Evolutionary conservation across 2,329 filamentous ascomycete species (phyloP), one percentile per base, ranked within the genome.

Genomic region (Epichloe gansuensis): DNA sequence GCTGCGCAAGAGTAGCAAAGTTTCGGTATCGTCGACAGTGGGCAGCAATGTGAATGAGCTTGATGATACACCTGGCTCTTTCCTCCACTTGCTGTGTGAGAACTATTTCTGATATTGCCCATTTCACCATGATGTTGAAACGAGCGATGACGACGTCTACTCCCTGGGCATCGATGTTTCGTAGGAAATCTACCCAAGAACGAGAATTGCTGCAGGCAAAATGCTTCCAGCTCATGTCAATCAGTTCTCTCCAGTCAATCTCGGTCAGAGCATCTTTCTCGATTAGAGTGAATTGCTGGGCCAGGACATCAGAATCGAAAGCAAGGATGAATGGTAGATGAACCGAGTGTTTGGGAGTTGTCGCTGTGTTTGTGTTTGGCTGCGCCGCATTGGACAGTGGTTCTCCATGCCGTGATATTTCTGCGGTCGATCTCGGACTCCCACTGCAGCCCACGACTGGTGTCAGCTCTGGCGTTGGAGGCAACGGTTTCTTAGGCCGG

Each of bases 91-190:
- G 72, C 57, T 84, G 78, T 0, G 86, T 93, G 47, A 93, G 74
- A 8, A 93, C 77, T 57, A 86, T 79, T 65, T 91, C 85, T 1
- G 87, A 91, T 31, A 89, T 78, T 31, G 81, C 84, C 87, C 87
- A 93, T 65, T 91, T 91, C 55, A 90, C 87, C 71, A 91, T 86
- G 56, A 93, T 80, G 65, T 93, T 93, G 72, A 93, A 93, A 47
- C 87, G 83, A 8, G 87, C 85, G 64, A 91, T 87, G 47, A 90
- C 86, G 23, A 93, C 84, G 62, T 91, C 87, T 39, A 93, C 84
- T 13, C 87, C 87, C 51, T 78, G 79, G 2, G 84, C 82, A 59
- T 87, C 82, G 43, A 82, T 77, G 48, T 82, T 82, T 50, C 83
- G 80, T 41, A 91, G 72, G 62, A 89, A 91, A 43, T 88, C 83